Evolutionary conservation across 2,329 filamentous ascomycete species (phyloP).

Genomic region (Curvularia sp.): DNA sequence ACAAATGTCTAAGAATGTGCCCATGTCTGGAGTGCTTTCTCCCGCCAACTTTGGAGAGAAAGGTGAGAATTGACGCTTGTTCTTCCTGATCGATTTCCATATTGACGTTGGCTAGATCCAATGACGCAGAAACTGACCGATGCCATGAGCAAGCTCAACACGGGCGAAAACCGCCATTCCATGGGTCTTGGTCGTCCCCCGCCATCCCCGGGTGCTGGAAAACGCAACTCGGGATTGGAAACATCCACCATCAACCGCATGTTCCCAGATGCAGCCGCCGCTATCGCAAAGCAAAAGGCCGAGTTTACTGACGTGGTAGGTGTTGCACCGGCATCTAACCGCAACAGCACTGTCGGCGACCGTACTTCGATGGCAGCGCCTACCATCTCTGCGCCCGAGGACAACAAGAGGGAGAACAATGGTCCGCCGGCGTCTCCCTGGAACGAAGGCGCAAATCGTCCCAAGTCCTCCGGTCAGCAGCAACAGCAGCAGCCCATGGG

Average conservation of each 20-base stretch:
- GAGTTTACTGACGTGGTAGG: constrained; percentile 97
- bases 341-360: constrained; percentile 84
- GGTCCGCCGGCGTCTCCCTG: constrained; percentile 80
- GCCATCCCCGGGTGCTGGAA: constrained; percentile 70
- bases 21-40: constrained; percentile 93
- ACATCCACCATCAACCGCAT: constrained; percentile 94
- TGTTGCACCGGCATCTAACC: constrained; percentile 85
- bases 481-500: constrained; percentile 71
- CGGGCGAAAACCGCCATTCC: constrained; percentile 86
- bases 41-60: constrained; percentile 94
- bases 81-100: background rate
- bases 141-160: constrained; percentile 93
- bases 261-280: constrained; percentile 97
- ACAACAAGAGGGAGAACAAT: constrained; percentile 65
- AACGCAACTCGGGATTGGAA: constrained; percentile 94
- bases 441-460: constrained; percentile 68
- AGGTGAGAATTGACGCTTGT: constrained; percentile 61
- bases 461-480: constrained; percentile 80
- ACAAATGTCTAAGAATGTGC: constrained; percentile 98
- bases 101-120: constrained; percentile 68
- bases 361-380: constrained; percentile 77
- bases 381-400: constrained; percentile 73
- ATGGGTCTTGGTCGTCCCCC: constrained; percentile 74
- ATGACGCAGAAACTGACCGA: constrained; percentile 97
- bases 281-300: constrained; percentile 98